phyloP scores from a whole-genome alignment of 1,284 basidiomycete species.

The Earliella scabrosa region DNA sequence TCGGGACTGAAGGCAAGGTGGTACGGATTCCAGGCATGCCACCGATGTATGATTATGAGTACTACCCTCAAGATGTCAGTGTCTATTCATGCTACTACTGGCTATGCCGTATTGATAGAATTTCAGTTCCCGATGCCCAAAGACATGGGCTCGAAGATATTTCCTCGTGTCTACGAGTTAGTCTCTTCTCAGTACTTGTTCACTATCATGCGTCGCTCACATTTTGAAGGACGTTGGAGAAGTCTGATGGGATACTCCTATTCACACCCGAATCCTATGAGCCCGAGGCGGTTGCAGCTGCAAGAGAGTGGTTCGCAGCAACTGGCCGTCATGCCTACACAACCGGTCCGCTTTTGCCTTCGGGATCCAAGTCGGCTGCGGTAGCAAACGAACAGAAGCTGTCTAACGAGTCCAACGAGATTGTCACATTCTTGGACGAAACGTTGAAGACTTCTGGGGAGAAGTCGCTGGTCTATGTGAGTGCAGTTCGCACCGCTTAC shows the following conservation, averaged over 20 bases:
- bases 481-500: background rate
- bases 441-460: constrained; percentile 8
- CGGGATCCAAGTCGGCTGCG: background rate
- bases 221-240: constrained; percentile 2
- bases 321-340: constrained; percentile 9
- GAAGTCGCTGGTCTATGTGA: constrained; percentile 20
- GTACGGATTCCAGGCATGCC: constrained; percentile 20
- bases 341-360: constrained; percentile 9
- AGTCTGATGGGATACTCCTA: constrained; percentile 17
- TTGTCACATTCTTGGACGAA: constrained; percentile 12
- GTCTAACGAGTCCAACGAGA: constrained; percentile 1
- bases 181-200: background rate
- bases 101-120: background rate
- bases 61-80: constrained; percentile 23
- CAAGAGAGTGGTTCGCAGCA: constrained; percentile 15
- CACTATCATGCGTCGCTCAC: background rate
- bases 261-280: constrained; percentile 19
- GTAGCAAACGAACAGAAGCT: background rate
- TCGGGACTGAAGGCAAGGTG: constrained; percentile 4
- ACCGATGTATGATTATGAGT: constrained; percentile 28
- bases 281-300: background rate
- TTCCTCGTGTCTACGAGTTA: constrained; percentile 5
- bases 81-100: too few species aligned
- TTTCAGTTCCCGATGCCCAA: background rate
- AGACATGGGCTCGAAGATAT: background rate